Percentiles rank a stretch among this genome's conserved stretches.
Conservation (phyloP, 129 eudicot species). For the Scalesia atractyloides region DNA sequence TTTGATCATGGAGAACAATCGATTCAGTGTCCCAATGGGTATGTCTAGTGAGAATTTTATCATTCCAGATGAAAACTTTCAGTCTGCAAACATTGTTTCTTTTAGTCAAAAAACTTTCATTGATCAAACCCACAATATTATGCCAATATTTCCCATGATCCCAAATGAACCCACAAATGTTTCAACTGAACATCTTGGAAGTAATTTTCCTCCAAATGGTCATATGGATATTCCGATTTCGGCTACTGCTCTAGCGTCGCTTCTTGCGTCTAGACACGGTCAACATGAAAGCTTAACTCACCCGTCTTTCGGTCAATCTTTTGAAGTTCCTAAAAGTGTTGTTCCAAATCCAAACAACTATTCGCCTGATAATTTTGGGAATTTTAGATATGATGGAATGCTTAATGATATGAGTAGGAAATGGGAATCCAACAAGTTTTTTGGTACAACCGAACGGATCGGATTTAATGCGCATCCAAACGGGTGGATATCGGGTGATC, state of each 20-base stretch:
- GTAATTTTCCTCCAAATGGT: conserved; percentile 28
- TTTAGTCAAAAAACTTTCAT: conserved; percentile 35
- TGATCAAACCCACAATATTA: conserved; percentile 37
- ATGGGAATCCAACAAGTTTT: conserved; percentile 56
- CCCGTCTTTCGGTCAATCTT: conserved; percentile 30
- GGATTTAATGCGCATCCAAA: conserved; percentile 33
- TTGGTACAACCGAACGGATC: conserved; percentile 23
- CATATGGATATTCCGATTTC: conserved; percentile 49
- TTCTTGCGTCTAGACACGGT: conserved; percentile 45
- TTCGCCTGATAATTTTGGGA: conserved; percentile 22
- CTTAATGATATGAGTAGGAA: conserved; percentile 42
- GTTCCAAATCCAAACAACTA: conserved; percentile 29
- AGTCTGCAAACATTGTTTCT: conserved; percentile 34
- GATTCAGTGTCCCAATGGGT: conserved; percentile 44
- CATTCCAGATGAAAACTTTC: conserved; percentile 38
- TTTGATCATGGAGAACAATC: conserved; percentile 47
- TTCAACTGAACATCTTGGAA: conserved; percentile 28
- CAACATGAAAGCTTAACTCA: conserved; percentile 28
- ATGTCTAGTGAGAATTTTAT: conserved; percentile 35
- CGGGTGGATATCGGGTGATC: conserved; percentile 53
- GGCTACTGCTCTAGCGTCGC: conserved; percentile 46
- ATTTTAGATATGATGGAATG: conserved; percentile 39
- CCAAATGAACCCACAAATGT: conserved; percentile 43
- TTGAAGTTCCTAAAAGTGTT: conserved; percentile 14
- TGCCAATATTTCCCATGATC: conserved; percentile 46